phyloP scores from a whole-genome alignment of 352 stramenopile species.

The Pythium vanterpoolii region DNA sequence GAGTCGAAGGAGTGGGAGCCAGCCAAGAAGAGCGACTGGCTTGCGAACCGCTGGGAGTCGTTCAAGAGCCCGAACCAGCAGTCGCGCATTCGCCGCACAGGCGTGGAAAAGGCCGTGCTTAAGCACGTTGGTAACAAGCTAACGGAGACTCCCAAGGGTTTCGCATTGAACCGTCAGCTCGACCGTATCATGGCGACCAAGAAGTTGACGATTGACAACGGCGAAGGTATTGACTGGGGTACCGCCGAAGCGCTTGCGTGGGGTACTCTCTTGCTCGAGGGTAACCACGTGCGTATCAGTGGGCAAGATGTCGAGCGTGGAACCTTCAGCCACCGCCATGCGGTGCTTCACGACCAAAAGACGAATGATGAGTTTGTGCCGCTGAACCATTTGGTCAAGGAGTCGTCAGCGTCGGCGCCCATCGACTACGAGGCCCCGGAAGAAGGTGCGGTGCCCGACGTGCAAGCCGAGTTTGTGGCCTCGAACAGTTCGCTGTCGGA shows the following conservation, averaged over 20 bases:
- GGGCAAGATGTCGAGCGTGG: conserved; percentile 88
- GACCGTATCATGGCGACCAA: conserved; percentile 84
- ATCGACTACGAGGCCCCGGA: conserved; percentile 71
- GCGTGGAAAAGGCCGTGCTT: conserved; percentile 91
- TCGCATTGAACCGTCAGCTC: conserved; percentile 81
- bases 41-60: conserved; percentile 93
- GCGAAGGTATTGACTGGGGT: conserved; percentile 82
- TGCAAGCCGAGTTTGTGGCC: conserved; percentile 44
- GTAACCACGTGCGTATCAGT: conserved; percentile 79
- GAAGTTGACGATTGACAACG: conserved; percentile 67
- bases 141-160: conserved; percentile 76
- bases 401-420: conserved; percentile 93
- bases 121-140: conserved; percentile 88
- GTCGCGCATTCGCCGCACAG: conserved; percentile 89
- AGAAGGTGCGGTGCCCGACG: conserved; percentile 34
- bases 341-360: conserved; percentile 89
- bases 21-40: conserved; percentile 92
- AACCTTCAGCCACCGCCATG: conserved; percentile 89
- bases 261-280: conserved; percentile 77
- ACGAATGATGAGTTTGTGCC: conserved; percentile 90
- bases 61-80: conserved; percentile 97
- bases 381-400: conserved; percentile 73
- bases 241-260: conserved; percentile 87
- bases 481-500: conserved; percentile 80
- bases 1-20: conserved; percentile 61